Evolutionary conservation across 352 stramenopile genomes (phyloP).

Genomic region (Pythium periplocum): DNA sequence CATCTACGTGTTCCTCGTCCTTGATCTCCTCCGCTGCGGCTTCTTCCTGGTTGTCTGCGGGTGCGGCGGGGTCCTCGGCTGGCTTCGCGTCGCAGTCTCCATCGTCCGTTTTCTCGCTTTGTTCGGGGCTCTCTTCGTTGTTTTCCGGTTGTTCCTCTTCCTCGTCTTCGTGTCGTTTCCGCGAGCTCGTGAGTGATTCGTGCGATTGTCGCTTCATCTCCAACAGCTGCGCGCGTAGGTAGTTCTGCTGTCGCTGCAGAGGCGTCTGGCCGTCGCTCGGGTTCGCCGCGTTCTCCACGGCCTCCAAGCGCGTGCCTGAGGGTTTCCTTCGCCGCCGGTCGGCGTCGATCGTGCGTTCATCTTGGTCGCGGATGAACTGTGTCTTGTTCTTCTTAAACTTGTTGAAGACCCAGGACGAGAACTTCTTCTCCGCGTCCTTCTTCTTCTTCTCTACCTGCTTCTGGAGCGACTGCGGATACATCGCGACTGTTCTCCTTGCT

Average conservation of each 20-base stretch:
- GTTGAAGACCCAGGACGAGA: slow-evolving; percentile 64
- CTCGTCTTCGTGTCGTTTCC: slow-evolving; percentile 32
- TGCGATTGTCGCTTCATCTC: slow-evolving; percentile 77
- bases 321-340: slow-evolving; percentile 29
- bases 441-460: slow-evolving; percentile 57
- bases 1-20: not conserved
- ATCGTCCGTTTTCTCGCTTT: slow-evolving; percentile 10
- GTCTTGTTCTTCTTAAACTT: slow-evolving; percentile 63
- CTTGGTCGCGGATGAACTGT: slow-evolving; percentile 49
- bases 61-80: not conserved
- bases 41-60: slow-evolving; percentile 5
- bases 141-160: slow-evolving; percentile 18
- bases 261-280: slow-evolving; percentile 23
- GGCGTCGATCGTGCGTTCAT: slow-evolving; percentile 38
- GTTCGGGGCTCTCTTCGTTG: slow-evolving; percentile 9
- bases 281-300: slow-evolving; percentile 6
- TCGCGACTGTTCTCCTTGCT: not conserved
- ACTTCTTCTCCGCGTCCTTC: slow-evolving; percentile 47
- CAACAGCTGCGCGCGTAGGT: slow-evolving; percentile 55
- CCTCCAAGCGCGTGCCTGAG: slow-evolving; percentile 17
- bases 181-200: slow-evolving; percentile 37
- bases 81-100: slow-evolving; percentile 5
- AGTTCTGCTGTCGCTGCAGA: slow-evolving; percentile 59
- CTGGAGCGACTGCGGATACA: slow-evolving; percentile 22
- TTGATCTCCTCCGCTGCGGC: slow-evolving; percentile 5